A percentile compares a stretch with the other conserved stretches of the same genome.
These are phyloP conservation scores for Apium graveolens DNA, from an alignment of 129 eudicot species.

Conservation along the genomic window DNA sequence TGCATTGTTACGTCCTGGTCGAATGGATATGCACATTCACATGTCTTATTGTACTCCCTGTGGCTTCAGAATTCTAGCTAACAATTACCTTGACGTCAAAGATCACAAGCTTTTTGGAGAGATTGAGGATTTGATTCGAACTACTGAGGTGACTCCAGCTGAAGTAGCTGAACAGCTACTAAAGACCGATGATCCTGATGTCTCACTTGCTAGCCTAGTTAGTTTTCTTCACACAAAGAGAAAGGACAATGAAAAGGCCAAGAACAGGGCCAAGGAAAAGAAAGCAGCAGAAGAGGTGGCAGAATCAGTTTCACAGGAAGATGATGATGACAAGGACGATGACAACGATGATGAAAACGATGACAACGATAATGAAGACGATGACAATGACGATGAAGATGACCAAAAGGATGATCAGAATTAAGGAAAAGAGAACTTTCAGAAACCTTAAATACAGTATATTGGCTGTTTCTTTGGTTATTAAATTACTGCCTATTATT, in stretches of 20 bases:
- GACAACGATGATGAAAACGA: too few species aligned
- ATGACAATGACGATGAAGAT: not conserved
- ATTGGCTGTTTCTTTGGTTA: not conserved
- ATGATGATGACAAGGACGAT: not conserved
- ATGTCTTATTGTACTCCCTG: constrained; percentile 63
- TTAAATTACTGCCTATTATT: too few species aligned
- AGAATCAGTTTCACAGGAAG: constrained; percentile 5
- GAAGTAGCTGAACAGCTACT: constrained; percentile 70
- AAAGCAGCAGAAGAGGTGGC: not conserved
- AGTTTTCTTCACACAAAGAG: constrained; percentile 36
- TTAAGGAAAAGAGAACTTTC: not conserved
- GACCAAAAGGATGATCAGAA: not conserved
- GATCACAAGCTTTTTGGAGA: constrained; percentile 33
- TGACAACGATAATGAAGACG: too few species aligned
- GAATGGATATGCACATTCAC: constrained; percentile 78
- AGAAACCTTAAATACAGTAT: not conserved
- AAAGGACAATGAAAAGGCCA: constrained; percentile 25
- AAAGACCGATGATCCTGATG: constrained; percentile 39
- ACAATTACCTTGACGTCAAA: constrained; percentile 44
- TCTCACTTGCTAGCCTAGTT: constrained; percentile 35
- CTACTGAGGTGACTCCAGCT: constrained; percentile 48
- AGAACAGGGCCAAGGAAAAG: constrained; percentile 4
- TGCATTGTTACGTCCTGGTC: constrained; percentile 66
- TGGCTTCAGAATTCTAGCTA: constrained; percentile 49
- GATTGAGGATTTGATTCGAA: constrained; percentile 36